phyloP scores from a whole-genome alignment of 257 asterid genomes.

The Ilex asprella region DNA sequence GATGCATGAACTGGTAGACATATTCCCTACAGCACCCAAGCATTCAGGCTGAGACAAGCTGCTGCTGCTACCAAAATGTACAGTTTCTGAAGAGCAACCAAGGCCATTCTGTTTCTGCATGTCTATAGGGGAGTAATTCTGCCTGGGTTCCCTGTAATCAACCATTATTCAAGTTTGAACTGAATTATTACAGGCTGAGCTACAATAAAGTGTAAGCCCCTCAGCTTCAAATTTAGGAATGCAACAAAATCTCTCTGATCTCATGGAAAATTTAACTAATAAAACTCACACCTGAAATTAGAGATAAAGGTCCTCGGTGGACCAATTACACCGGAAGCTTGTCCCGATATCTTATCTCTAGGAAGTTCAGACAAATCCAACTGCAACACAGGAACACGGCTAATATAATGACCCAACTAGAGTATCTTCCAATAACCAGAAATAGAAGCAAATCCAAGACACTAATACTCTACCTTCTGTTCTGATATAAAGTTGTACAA shows the following conservation, averaged over 20 bases:
- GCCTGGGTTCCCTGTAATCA: slow-evolving; percentile 4
- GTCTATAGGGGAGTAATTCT: not conserved
- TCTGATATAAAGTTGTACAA: slow-evolving; percentile 71
- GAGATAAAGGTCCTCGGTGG: slow-evolving; percentile 35
- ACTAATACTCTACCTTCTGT: slow-evolving; percentile 45
- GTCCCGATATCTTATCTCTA: slow-evolving; percentile 81
- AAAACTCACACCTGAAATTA: slow-evolving; percentile 38
- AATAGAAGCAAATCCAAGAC: slow-evolving; percentile 7
- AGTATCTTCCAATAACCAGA: not conserved
- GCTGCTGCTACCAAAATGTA: slow-evolving; percentile 15
- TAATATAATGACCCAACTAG: not conserved
- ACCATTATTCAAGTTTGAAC: slow-evolving; percentile 29
- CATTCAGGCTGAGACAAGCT: slow-evolving; percentile 19
- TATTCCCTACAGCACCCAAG: slow-evolving; percentile 7
- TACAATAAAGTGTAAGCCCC: slow-evolving; percentile 18
- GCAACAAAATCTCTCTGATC: slow-evolving; percentile 9
- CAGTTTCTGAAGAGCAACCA: slow-evolving; percentile 15
- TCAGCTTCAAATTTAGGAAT: not conserved
- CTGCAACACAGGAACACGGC: slow-evolving; percentile 34
- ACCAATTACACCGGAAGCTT: slow-evolving; percentile 44
- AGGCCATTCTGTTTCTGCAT: slow-evolving; percentile 16
- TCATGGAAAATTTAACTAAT: slow-evolving; percentile 3
- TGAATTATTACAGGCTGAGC: slow-evolving; percentile 25
- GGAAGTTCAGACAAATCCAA: slow-evolving; percentile 66
- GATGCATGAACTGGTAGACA: slow-evolving; percentile 11